phyloP scores from a whole-genome alignment of 768 basidiomycete species.

The Amanita jacksonii region DNA sequence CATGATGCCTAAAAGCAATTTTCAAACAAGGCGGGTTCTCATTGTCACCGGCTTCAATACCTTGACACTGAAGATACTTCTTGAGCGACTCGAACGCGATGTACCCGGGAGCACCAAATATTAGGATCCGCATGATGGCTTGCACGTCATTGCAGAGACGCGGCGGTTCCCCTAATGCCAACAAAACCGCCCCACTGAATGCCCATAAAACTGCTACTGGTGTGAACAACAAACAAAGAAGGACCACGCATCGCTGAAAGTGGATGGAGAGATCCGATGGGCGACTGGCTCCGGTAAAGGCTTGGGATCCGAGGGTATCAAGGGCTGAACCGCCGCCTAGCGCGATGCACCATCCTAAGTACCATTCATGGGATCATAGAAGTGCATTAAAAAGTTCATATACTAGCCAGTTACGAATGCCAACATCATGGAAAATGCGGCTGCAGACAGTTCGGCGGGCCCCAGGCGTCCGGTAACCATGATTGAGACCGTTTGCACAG shows the following conservation, averaged over 20 bases:
- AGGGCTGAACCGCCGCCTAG: constrained; percentile 72
- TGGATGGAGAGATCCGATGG: constrained; percentile 63
- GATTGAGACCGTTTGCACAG: constrained; percentile 57
- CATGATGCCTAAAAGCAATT: constrained; percentile 52
- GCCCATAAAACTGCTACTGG: constrained; percentile 58
- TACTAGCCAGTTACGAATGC: constrained; percentile 73
- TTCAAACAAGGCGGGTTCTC: neutral
- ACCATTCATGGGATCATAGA: constrained; percentile 41
- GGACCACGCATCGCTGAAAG: constrained; percentile 56
- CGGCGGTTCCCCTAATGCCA: constrained; percentile 51
- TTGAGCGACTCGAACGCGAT: constrained; percentile 71
- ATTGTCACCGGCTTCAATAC: constrained; percentile 23
- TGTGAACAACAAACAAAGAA: constrained; percentile 55
- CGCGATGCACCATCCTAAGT: constrained; percentile 65
- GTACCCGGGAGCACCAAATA: constrained; percentile 61
- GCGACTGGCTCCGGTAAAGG: constrained; percentile 54
- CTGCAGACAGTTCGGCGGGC: constrained; percentile 56
- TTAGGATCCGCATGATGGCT: constrained; percentile 52
- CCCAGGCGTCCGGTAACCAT: constrained; percentile 60
- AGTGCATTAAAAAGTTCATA: constrained; percentile 17
- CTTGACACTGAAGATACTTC: constrained; percentile 76
- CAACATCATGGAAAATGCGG: constrained; percentile 70
- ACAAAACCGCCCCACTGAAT: constrained; percentile 52
- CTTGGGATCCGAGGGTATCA: constrained; percentile 70
- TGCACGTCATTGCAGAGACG: constrained; percentile 53